Base-by-base conservation (phyloP, 129 eudicot genomes). In the Helianthus tuberosus region DNA sequence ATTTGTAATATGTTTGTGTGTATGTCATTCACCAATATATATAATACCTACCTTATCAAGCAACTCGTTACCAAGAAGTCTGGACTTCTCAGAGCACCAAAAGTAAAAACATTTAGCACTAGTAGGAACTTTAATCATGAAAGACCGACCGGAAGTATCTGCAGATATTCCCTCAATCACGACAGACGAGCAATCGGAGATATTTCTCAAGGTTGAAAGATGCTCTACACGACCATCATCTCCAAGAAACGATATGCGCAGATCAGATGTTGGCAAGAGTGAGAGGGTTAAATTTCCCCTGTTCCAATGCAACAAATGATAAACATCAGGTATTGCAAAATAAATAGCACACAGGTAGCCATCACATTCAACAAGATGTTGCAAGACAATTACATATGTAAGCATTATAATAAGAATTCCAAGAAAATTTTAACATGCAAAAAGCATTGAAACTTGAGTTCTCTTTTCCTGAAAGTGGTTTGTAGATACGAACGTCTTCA, bases 81-180 rank as follows among this genome's bases (percentile, higher is more conserved):
- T 84, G 53, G 96, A 89, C 67, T 88, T 93, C 76, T 93, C 98
- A 7, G 95, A 88, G 87, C 95, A 90, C 98, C 98, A 93, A 83
- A 87, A 88, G 63, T 93, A 88, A 55, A 75, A 73, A 60, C 78
- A 49, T 64, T 64, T 25, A 47, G 65, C 82, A 50, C 70, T 32
- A 53, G 62, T 81, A 12, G 83, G 75, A 35, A 79, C 72, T 72
- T 71, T 86, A 14, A 93, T 71, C 49, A 75, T 50, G 68, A 93
- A 93, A 58, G 96, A 93, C 65, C 96, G 82, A 36, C 98, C 98
- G 57, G 96, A 93, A 64, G 52, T 71, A 79, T 93, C 98, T 12
- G 96, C 86, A 20, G 78, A 14, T 49, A 93, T 87, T 64, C 80
- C 96, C 66, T 86, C 89, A 44, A 89, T 86, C 78, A 65, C 84